These are phyloP conservation scores for Alternaria gansuensis DNA, from an alignment of 2,329 filamentous ascomycete genomes.

Conservation along the genomic window DNA sequence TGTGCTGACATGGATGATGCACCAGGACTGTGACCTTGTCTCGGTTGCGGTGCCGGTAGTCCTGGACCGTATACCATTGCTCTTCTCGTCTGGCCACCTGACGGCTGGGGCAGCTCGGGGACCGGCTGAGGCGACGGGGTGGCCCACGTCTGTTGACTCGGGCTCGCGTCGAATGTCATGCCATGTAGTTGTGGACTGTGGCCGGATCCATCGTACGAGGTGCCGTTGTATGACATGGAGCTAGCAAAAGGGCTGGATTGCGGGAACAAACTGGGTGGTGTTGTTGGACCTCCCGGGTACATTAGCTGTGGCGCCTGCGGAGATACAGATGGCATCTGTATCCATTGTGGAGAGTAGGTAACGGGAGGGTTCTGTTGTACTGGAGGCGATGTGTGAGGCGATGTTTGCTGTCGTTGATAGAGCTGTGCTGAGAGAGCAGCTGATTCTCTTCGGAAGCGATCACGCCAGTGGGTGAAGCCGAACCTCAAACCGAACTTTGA, in stretches of 20 bases:
- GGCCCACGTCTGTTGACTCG: conserved; percentile 31
- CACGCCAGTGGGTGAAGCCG: conserved; percentile 61
- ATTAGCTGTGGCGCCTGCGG: conserved; percentile 37
- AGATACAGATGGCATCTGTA: conserved; percentile 36
- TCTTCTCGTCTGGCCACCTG: conserved; percentile 42
- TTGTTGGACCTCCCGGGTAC: conserved; percentile 41
- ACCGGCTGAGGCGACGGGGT: conserved; percentile 43
- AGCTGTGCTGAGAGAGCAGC: conserved; percentile 54
- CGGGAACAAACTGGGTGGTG: conserved; percentile 42
- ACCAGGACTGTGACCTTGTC: conserved; percentile 22
- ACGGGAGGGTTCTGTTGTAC: conserved; percentile 25
- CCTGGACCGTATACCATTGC: conserved; percentile 45
- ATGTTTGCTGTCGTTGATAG: conserved; percentile 47
- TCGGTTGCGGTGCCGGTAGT: conserved; percentile 23
- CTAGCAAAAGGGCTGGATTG: conserved; percentile 43
- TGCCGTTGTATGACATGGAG: conserved; percentile 41
- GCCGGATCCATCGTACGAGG: conserved; percentile 29
- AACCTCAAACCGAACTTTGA: conserved; percentile 59
- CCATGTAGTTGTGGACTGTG: conserved; percentile 30
- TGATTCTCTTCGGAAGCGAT: conserved; percentile 59
- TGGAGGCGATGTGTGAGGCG: conserved; percentile 39
- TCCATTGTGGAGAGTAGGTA: conserved; percentile 41
- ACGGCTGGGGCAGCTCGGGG: conserved; percentile 46
- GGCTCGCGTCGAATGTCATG: conserved; percentile 27
- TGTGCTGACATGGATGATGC: conserved; percentile 14